phyloP scores from a whole-genome alignment of 176 grass and related monocot genomes.

The Triticum urartu region DNA sequence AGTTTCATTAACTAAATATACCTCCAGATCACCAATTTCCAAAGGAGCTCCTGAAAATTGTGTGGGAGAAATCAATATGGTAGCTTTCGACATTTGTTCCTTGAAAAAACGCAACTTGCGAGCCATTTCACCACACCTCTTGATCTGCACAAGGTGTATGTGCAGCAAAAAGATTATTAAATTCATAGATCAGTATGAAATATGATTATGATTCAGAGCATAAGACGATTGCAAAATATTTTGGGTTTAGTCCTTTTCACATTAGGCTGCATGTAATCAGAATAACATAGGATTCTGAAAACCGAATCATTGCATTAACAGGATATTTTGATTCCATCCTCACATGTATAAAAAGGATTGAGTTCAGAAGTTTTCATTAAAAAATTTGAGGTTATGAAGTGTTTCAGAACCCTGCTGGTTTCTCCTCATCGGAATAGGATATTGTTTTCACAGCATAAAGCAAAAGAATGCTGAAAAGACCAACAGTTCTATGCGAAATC shows the following conservation, averaged over 20 bases:
- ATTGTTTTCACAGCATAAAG: neutral
- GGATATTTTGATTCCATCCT: neutral
- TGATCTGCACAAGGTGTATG: conserved; percentile 53
- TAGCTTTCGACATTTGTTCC: conserved; percentile 79
- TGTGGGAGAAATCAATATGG: conserved; percentile 43
- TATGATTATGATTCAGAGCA: neutral
- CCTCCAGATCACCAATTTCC: conserved; percentile 82
- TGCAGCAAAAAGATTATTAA: neutral
- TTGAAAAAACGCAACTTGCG: conserved; percentile 75
- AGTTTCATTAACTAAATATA: conserved; percentile 35
- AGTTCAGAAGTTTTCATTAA: neutral
- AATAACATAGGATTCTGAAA: neutral
- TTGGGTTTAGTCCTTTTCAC: neutral
- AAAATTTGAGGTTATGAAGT: neutral
- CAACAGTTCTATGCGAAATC: neutral
- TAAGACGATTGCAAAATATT: neutral
- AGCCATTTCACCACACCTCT: conserved; percentile 88
- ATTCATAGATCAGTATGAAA: conserved; percentile 17
- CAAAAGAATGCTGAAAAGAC: neutral
- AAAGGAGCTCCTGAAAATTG: conserved; percentile 40
- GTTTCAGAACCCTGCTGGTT: neutral
- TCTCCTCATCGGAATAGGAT: neutral
- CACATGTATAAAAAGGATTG: neutral
- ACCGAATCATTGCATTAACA: neutral
- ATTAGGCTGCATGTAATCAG: neutral